Base-by-base conservation (phyloP, 352 stramenopile genomes). In the Globisporangium radiosum region DNA sequence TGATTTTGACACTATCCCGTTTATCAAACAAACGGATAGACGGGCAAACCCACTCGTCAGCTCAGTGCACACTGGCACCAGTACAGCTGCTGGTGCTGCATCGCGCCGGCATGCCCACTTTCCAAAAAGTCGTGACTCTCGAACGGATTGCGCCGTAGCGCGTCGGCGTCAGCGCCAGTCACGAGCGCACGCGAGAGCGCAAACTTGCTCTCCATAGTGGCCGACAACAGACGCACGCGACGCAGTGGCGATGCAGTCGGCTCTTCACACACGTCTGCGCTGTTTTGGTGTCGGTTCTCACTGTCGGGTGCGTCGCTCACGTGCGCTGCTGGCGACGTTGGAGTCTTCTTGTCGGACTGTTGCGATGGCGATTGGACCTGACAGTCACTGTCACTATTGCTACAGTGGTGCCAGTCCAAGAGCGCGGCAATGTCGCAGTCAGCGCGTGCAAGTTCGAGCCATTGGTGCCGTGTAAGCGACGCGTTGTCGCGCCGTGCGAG, bases 41-140 rank as follows among this genome's bases (percentile, higher is more conserved):
- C 19, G 19, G 19, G 19, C 19, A 25, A 25, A 25, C 19, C 19
- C 19, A 25, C 19, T 25, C 19, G 19, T 83, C 56, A 88, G 53
- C 64, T 81, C 52, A 87, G 67, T 14, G 62, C 64, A 58, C 78
- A 88, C 59, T 88, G 69, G 44, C 78, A 88, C 78, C 76, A 88
- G 70, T 82, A 75, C n/a, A 85, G 60, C 51, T 57, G 51, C 17
- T 44, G 40, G 7, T 44, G 40, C 40, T 44, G 40, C 40, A 2
- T 44, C 40, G 40, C 11, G 40, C 11, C 40, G 40, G 51, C 19
- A 42, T 58, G 37, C 17, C 25, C 59, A 36, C 49, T 62, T 5
- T 7, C 33, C 51, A n/a, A 45, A 43, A 33, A 65, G 50, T 37
- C 69, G 66, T 17, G 53, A 2, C 11, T 40, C 64, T 80, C 65